phyloP scores from a whole-genome alignment of 805 yeast genomes.

The Lipomyces sp. region DNA sequence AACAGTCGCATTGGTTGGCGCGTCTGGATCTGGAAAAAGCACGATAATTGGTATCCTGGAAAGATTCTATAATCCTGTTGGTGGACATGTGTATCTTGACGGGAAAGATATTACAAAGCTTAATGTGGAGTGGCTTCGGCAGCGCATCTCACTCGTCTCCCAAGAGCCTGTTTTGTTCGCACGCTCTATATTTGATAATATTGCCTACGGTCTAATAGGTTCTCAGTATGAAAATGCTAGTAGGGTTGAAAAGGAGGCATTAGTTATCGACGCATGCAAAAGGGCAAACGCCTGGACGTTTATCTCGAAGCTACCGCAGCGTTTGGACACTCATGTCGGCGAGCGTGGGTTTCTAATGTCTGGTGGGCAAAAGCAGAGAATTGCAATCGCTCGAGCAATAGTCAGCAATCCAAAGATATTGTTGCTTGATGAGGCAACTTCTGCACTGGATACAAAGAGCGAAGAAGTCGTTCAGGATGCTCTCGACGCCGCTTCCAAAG shows the following conservation, averaged over 20 bases:
- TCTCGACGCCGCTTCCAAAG: conserved; percentile 44
- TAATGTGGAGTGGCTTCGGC: conserved; percentile 56
- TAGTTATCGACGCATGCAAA: conserved; percentile 51
- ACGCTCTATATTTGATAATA: conserved; percentile 77
- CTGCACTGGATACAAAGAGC: conserved; percentile 65
- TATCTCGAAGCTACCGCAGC: conserved; percentile 56
- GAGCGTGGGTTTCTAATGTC: conserved; percentile 42
- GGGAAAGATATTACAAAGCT: conserved; percentile 54
- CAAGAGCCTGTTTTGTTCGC: conserved; percentile 68
- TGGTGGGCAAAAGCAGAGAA: conserved; percentile 28
- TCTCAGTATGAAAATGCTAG: conserved; percentile 43
- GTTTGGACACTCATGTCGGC: conserved; percentile 56
- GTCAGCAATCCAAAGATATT: conserved; percentile 59
- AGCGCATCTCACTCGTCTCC: conserved; percentile 61
- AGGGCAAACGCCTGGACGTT: conserved; percentile 59
- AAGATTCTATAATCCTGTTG: conserved; percentile 60
- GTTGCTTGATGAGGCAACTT: conserved; percentile 68
- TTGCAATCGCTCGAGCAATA: conserved; percentile 65
- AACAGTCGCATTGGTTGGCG: conserved; percentile 88
- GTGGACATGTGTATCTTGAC: conserved; percentile 56
- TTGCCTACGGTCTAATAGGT: conserved; percentile 68
- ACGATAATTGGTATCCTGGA: conserved; percentile 58
- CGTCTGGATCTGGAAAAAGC: conserved; percentile 62
- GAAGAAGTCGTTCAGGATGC: conserved; percentile 64
- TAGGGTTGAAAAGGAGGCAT: conserved; percentile 47